Conservation (phyloP, 345 rosid species). For the Moricandia arvensis region DNA sequence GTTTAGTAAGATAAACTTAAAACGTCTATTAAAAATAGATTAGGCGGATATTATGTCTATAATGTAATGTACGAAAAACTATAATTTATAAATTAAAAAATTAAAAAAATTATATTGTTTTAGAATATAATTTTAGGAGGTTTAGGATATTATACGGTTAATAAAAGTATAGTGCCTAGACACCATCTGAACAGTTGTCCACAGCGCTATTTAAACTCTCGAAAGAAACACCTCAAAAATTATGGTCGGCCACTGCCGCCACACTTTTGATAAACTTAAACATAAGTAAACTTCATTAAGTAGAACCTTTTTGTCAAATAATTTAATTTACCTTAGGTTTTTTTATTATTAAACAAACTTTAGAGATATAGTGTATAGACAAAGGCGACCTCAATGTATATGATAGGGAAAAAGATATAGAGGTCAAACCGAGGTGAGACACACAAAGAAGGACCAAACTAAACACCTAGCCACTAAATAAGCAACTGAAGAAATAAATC, state of each 20-base stretch:
- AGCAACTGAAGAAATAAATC: not conserved
- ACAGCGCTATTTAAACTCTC: not conserved
- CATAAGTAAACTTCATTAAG: not conserved
- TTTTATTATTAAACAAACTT: not conserved
- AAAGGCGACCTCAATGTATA: not conserved
- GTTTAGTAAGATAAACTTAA: too few relatives aligned
- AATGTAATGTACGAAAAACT: too few relatives aligned
- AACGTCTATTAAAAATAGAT: too few relatives aligned
- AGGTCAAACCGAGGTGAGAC: constrained; percentile 15
- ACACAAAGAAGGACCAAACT: not conserved
- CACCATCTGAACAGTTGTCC: not conserved
- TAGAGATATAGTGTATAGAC: not conserved
- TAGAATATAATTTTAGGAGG: too few relatives aligned
- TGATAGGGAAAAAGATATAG: not conserved
- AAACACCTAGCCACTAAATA: not conserved
- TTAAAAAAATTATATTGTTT: too few relatives aligned
- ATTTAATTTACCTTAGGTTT: not conserved
- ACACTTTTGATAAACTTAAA: constrained; percentile 4
- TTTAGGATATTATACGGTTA: too few relatives aligned
- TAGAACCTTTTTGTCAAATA: not conserved
- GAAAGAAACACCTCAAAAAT: not conserved
- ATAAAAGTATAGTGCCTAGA: not conserved
- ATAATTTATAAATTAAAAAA: too few relatives aligned
- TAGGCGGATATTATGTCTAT: too few relatives aligned
- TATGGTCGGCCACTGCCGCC: constrained; percentile 39